These are phyloP conservation scores for Chondrus crispus DNA, from an alignment of 23 red algal genomes.

Conservation along the genomic window DNA sequence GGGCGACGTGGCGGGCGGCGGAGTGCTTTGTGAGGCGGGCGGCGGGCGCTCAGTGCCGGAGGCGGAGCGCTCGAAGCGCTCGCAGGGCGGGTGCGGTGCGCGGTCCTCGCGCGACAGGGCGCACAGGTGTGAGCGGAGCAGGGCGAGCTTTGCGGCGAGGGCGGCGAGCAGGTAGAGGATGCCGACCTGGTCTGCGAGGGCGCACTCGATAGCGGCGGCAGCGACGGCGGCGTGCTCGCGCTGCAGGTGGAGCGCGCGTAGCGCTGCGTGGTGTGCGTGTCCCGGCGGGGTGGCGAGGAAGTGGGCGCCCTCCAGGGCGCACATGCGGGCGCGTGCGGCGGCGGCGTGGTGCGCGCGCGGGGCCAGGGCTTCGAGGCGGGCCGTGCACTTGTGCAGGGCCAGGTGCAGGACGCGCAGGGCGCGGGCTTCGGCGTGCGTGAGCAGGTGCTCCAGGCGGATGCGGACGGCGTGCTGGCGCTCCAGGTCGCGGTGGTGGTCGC, in stretches of 20 bases:
- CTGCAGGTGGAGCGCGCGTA: slow-evolving; percentile 30
- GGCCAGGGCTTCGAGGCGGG: slow-evolving; percentile 8
- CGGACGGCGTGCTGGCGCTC: slow-evolving; percentile 50
- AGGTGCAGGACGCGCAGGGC: slow-evolving; percentile 4
- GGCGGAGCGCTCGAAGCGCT: not conserved
- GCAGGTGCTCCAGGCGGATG: slow-evolving; percentile 38
- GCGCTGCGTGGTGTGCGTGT: not conserved
- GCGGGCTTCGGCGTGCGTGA: not conserved
- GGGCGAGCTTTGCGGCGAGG: not conserved
- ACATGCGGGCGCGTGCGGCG: slow-evolving; percentile 26
- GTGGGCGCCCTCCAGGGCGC: slow-evolving; percentile 41
- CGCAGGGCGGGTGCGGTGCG: too few species aligned
- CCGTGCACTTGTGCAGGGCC: slow-evolving; percentile 32
- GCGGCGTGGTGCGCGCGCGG: not conserved
- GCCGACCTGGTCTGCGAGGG: slow-evolving; percentile 37
- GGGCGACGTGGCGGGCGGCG: not conserved
- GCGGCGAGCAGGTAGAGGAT: slow-evolving; percentile 42
- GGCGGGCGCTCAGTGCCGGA: not conserved
- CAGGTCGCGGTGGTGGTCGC: too few species aligned
- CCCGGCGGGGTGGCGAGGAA: slow-evolving; percentile 14
- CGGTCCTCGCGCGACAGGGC: not conserved
- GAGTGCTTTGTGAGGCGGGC: not conserved
- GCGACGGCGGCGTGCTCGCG: slow-evolving; percentile 20
- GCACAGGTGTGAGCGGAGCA: not conserved
- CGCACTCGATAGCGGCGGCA: slow-evolving; percentile 22